These are phyloP conservation scores for Celoporthe dispersa DNA, from an alignment of 2,329 filamentous ascomycete species.

Conservation along the genomic window DNA sequence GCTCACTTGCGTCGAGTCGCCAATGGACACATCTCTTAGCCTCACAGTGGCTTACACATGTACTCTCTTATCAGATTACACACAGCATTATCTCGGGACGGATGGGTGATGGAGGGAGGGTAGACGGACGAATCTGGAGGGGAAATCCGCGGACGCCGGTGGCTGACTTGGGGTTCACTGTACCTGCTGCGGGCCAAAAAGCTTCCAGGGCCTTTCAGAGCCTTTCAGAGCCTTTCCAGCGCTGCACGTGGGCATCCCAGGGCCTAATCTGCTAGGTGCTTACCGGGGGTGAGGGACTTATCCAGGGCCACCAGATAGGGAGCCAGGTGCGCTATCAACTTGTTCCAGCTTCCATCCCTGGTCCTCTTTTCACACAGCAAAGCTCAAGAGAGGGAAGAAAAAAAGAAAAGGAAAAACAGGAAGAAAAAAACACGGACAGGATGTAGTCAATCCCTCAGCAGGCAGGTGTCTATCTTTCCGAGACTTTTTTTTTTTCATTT, in stretches of 20 bases:
- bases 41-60: not conserved
- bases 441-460: conserved; percentile 12
- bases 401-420: not conserved
- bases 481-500: too few species aligned
- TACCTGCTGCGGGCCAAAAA: not conserved
- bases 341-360: not conserved
- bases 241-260: not conserved
- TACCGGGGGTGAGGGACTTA: not conserved
- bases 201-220: not conserved
- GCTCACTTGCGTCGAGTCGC: not conserved
- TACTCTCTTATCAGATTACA: not conserved
- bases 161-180: not conserved
- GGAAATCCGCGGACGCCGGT: not conserved
- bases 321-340: not conserved
- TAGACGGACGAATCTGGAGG: not conserved
- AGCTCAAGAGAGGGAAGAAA: not conserved
- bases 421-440: not conserved
- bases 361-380: not conserved
- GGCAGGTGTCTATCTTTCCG: not conserved
- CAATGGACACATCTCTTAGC: not conserved
- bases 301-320: not conserved
- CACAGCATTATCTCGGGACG: not conserved
- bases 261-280: not conserved
- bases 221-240: not conserved
- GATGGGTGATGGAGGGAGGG: not conserved